phyloP scores from a whole-genome alignment of 1,284 basidiomycete species.

The Ganoderma multipileum region DNA sequence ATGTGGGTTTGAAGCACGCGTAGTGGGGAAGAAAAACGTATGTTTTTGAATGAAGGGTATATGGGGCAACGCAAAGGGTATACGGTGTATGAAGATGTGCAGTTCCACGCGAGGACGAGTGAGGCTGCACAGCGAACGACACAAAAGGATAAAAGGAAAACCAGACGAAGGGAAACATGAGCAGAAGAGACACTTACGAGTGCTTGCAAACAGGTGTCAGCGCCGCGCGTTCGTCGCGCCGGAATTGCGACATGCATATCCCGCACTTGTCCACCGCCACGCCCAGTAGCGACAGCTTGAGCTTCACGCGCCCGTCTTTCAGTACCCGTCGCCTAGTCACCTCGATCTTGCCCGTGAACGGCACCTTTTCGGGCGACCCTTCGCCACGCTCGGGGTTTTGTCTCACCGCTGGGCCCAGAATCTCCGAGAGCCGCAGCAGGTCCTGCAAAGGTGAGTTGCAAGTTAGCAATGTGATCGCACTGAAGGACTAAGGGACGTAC shows the following conservation, averaged over 20 bases:
- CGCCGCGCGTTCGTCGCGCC: constrained; percentile 60
- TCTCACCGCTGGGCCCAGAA: constrained; percentile 61
- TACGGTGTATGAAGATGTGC: neutral
- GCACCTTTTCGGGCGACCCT: constrained; percentile 31
- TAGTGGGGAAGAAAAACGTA: constrained; percentile 3
- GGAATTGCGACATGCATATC: constrained; percentile 83
- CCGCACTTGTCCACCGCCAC: constrained; percentile 79
- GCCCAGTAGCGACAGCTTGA: constrained; percentile 79
- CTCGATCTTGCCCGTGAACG: constrained; percentile 68
- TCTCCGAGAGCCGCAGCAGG: constrained; percentile 63
- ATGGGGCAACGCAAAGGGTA: neutral
- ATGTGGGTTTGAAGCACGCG: neutral
- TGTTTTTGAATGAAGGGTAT: constrained; percentile 1
- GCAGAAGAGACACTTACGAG: constrained; percentile 48
- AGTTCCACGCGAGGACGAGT: neutral
- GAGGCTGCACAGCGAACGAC: neutral
- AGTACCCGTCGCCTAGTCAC: constrained; percentile 71
- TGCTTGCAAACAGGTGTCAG: constrained; percentile 76
- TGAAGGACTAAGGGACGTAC: constrained; percentile 44
- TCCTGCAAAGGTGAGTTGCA: constrained; percentile 45
- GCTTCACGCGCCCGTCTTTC: constrained; percentile 76
- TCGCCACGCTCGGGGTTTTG: neutral
- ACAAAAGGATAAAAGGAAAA: neutral
- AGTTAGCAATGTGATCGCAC: constrained; percentile 12
- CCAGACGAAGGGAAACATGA: neutral